phyloP scores from a whole-genome alignment of 2,329 filamentous ascomycete genomes.

The Penicillium sp. region DNA sequence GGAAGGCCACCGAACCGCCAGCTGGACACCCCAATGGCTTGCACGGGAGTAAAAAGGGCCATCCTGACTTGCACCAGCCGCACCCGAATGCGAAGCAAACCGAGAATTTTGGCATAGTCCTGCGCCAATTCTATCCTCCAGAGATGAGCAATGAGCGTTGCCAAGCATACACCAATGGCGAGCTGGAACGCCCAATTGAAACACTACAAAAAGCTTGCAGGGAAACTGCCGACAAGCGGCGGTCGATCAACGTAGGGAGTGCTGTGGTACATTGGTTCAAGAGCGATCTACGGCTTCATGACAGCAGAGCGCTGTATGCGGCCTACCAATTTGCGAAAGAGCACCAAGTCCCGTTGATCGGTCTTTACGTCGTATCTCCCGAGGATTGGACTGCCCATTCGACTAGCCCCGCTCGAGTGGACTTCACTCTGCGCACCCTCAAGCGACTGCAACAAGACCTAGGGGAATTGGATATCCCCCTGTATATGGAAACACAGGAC shows the following conservation, averaged over 20 bases:
- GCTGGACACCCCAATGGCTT: conserved; percentile 2
- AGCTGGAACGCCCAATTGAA: conserved; percentile 65
- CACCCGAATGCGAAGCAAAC: conserved; percentile 34
- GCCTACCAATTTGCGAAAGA: conserved; percentile 60
- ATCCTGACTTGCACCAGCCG: conserved; percentile 15
- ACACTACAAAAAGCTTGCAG: conserved; percentile 53
- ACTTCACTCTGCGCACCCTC: conserved; percentile 70
- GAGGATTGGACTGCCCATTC: conserved; percentile 78
- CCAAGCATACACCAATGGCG: conserved; percentile 60
- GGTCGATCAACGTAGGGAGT: conserved; percentile 46
- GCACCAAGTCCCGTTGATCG: conserved; percentile 62
- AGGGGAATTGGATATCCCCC: conserved; percentile 62
- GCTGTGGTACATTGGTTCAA: conserved; percentile 88
- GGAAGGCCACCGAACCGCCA: conserved; percentile 17
- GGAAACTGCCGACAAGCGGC: conserved; percentile 51
- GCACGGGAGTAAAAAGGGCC: conserved; percentile 16
- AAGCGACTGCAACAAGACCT: conserved; percentile 58
- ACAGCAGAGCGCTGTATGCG: conserved; percentile 63
- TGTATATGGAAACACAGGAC: conserved; percentile 64
- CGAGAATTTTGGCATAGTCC: conserved; percentile 53
- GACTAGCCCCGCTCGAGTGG: conserved; percentile 62
- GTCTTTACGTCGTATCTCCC: conserved; percentile 70
- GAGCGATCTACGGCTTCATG: conserved; percentile 61
- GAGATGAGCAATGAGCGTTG: conserved; percentile 79
- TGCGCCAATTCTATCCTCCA: conserved; percentile 69